Percentiles rank a stretch among this genome's conserved stretches.
Conservation (phyloP, 208 protist genomes). For the Trypanosoma boissoni region DNA sequence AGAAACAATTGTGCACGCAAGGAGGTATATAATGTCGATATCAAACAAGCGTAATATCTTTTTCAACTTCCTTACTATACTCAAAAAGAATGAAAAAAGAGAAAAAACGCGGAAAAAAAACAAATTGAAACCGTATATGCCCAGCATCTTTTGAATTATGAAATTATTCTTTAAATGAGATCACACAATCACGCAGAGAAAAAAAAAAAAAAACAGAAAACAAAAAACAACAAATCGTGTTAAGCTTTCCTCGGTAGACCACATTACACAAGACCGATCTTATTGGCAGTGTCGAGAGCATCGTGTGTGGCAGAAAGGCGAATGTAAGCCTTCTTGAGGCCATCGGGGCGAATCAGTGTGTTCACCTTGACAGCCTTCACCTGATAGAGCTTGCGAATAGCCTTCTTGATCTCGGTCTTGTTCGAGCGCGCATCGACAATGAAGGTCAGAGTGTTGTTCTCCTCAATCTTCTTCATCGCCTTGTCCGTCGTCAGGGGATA, state of each 20-base stretch:
- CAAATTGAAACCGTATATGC: no score
- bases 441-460: constrained; percentile 99
- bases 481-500: constrained; percentile 98
- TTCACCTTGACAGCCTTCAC: constrained; percentile 97
- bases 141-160: no score
- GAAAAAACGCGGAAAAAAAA: no score
- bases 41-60: no score
- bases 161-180: no score
- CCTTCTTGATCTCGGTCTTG: constrained; percentile 98
- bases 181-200: no score
- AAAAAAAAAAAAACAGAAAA: constrained; percentile 1
- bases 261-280: constrained; percentile 93
- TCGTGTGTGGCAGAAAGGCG: constrained; percentile 93
- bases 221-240: neutral
- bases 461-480: constrained; percentile 99
- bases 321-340: constrained; percentile 99
- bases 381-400: constrained; percentile 98
- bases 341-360: constrained; percentile 98
- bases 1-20: no score
- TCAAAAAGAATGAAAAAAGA: no score
- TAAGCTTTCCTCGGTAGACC: neutral
- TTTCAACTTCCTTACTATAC: no score
- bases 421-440: constrained; percentile 97
- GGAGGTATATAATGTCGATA: no score
- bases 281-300: constrained; percentile 98